Evolutionary conservation across 331 rosid species (phyloP), one percentile per base, ranked within the genome.

Genomic region (Saraca asoca): DNA sequence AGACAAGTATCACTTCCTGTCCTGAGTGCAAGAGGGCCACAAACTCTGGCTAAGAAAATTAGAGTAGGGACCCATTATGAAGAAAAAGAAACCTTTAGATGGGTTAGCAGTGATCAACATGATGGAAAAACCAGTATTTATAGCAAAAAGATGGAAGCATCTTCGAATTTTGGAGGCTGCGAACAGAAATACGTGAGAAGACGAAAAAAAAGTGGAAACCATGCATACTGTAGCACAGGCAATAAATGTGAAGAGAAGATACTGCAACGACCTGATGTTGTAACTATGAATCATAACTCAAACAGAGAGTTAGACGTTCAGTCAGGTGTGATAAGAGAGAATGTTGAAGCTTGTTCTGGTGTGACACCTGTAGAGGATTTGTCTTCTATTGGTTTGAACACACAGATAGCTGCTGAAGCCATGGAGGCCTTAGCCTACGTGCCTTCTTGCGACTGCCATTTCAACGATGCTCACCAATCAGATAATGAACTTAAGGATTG

Each of bases 341-440:
- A 70, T 54, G n/a, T 7, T 55, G 75, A 78, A 58, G 53, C 56
- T 70, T 59, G 64, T 76, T 80, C 70, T 34, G 35, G 58, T 44
- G 80, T 13, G 64, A 48, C 57, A 60, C 70, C 51, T 54, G 42
- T 48, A 31, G 66, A 66, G 59, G 85, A 75, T 68, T 54, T 69
- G 62, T 69, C 34, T 64, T 85, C 77, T 64, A 65, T 89, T 70
- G 94, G 91, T 70, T 82, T 87, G 43, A 66, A 79, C 82, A 87
- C 96, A 52, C 96, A 89, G 77, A 76, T 89, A 37, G 96, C 96
- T 69, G 96, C 80, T 48, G 91, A 89, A 77, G 94, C 91, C 16
- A 87, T 86, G 79, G 82, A 82, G 67, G 85, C 85, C 69, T 80
- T 89, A 54, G 89, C 94, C 57, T 50, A 24, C 66, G 76, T 64